phyloP scores from a whole-genome alignment of 169 alveolate species.

The Plasmodium inui region DNA sequence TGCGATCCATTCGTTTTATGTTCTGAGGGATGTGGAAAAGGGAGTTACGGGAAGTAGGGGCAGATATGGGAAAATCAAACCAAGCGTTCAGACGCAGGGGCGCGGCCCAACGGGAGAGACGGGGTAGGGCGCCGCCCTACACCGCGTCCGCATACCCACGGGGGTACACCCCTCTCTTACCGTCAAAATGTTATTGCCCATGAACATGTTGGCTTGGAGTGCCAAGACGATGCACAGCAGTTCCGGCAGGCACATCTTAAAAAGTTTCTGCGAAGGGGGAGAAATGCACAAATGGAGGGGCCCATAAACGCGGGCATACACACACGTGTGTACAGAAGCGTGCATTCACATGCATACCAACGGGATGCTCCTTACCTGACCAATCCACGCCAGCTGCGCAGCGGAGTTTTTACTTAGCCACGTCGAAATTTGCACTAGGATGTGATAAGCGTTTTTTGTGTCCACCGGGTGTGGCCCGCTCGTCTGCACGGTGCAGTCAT shows the following conservation, averaged over 20 bases:
- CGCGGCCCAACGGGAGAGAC: neutral
- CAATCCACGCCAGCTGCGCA: conserved; percentile 48
- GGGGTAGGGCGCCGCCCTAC: neutral
- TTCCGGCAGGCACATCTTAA: conserved; percentile 71
- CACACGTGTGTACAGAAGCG: neutral
- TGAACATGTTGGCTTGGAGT: conserved; percentile 66
- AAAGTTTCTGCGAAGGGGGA: conserved; percentile 23
- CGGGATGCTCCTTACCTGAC: conserved; percentile 21
- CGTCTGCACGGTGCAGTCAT: neutral
- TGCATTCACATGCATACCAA: neutral
- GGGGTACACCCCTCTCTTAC: conserved; percentile 7
- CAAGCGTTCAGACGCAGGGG: neutral
- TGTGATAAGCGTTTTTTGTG: conserved; percentile 18
- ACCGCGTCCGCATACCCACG: neutral
- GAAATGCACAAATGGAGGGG: neutral
- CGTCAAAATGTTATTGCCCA: conserved; percentile 32
- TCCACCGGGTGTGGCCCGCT: neutral
- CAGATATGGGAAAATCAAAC: neutral
- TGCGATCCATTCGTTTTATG: conserved; percentile 69
- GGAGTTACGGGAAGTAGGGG: no score
- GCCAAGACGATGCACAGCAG: conserved; percentile 45
- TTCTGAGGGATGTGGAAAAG: neutral
- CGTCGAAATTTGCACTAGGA: conserved; percentile 58
- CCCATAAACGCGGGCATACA: neutral
- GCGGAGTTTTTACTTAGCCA: conserved; percentile 69